phyloP scores from a whole-genome alignment of 2,329 filamentous ascomycete genomes.

The Penicillium italicum region DNA sequence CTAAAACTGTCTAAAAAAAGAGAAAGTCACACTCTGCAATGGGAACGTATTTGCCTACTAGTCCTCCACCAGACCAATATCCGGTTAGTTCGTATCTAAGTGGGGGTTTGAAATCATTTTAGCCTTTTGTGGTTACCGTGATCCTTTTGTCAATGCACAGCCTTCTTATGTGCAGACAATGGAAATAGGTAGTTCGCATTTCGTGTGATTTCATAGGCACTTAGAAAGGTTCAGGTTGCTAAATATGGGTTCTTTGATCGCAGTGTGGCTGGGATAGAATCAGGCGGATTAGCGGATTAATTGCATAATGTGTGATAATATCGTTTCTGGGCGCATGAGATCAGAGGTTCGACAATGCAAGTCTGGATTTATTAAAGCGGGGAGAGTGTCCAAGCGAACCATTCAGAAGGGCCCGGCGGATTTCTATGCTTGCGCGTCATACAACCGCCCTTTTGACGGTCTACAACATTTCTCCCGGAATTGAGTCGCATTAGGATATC shows the following conservation, averaged over 20 bases:
- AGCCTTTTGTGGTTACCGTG: not conserved
- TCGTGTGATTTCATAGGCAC: not conserved
- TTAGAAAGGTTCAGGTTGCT: not conserved
- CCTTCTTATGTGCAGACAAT: not conserved
- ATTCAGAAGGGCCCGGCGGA: not conserved
- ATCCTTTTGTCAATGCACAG: not conserved
- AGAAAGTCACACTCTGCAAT: not conserved
- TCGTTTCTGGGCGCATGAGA: not conserved
- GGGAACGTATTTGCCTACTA: not conserved
- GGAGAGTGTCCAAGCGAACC: not conserved
- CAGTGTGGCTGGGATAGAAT: not conserved
- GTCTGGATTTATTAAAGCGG: not conserved
- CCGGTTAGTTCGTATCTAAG: not conserved
- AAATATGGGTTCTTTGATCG: not conserved
- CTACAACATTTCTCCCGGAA: too few relatives aligned
- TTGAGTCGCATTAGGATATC: not conserved
- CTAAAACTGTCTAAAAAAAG: not conserved
- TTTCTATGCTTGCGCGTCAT: not conserved
- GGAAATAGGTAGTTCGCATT: not conserved
- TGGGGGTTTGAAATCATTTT: not conserved
- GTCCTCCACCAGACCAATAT: not conserved
- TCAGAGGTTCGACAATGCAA: not conserved
- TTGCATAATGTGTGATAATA: not conserved
- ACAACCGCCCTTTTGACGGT: too few relatives aligned
- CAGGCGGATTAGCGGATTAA: not conserved